Percentiles rank a stretch among this genome's conserved stretches.
These are phyloP conservation scores for Sporobolomyces phaffii DNA, from an alignment of 768 basidiomycete species.

Conservation along the genomic window DNA sequence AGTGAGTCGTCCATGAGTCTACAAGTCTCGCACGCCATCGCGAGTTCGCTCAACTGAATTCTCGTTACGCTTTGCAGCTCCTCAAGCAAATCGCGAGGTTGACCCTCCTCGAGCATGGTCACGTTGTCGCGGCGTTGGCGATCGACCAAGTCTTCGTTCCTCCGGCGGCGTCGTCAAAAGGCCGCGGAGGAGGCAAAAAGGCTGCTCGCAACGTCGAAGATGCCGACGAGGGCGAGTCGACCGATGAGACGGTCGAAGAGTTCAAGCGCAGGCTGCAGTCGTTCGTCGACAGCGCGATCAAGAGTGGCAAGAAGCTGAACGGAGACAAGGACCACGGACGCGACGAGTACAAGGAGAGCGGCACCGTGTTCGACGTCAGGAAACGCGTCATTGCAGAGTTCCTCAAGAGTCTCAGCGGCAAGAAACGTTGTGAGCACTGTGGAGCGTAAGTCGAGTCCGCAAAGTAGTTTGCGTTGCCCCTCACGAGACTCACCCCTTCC, in stretches of 20 bases:
- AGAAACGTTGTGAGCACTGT: constrained; percentile 67
- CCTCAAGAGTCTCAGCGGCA: constrained; percentile 60
- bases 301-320: constrained; percentile 46
- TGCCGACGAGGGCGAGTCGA: constrained; percentile 45
- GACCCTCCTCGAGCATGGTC: constrained; percentile 78
- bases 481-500: no score
- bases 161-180: constrained; percentile 10
- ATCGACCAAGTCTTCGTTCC: constrained; percentile 58
- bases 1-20: no score
- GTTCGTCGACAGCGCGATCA: constrained; percentile 52
- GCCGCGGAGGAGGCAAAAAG: constrained; percentile 25
- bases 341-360: constrained; percentile 57
- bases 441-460: constrained; percentile 58
- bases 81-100: constrained; percentile 80
- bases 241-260: constrained; percentile 57
- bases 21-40: no score
- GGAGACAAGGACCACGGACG: constrained; percentile 45
- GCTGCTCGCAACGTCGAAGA: constrained; percentile 44
- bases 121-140: constrained; percentile 70
- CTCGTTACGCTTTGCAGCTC: no score
- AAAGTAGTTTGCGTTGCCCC: no score
- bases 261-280: constrained; percentile 61
- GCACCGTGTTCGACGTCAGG: constrained; percentile 75
- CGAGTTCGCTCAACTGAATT: no score
- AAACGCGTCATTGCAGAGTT: constrained; percentile 78